Base-by-base conservation (phyloP, 768 basidiomycete species). In the Boletus barrowsii region DNA sequence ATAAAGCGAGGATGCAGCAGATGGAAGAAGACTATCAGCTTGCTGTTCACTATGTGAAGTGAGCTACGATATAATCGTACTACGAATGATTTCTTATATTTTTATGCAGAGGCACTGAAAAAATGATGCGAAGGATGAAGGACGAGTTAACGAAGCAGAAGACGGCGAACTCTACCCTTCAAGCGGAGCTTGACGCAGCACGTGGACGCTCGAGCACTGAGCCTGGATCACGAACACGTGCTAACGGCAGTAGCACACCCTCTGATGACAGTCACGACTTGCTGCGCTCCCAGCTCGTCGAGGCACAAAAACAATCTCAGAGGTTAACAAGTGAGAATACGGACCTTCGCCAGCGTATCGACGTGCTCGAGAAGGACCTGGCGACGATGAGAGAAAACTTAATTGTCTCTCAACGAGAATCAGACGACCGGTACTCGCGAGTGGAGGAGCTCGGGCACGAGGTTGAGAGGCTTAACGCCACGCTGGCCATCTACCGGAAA, bases 1-100 rank as follows among this genome's bases (percentile, higher is more conserved):
- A 93, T 71, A 88, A 88, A 71, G 77, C 82, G 22, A 83, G 89
- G 53, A 81, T 95, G 74, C 83, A 86, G 62, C 90, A 94, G 68
- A 83, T 98, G 72, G 95, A 98, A 72, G 84, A 90, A 44, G 96
- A 98, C 65, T 98, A 99, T 71, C 90, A 94, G 65, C 83, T 95
- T 48, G 96, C 97, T 14, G 95, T 98, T 51, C 90, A 93, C 68
- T 98, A 97, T 73, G 94, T 98, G 62, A 98, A 98, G 91, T 92
- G 70, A 75, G 87, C 72, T 55, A 51, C 36, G 51, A 58, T 58
- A 74, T 59, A 55, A 49, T 47, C 47, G 29, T 53, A 37, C 46
- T 53, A 49, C 35, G 62, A 48, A 41, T 36, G 43, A 50, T 56
- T 50, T 51, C 52, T 58, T 55, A 64, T 56, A 47, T 46, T 49